phyloP scores from a whole-genome alignment of 345 rosid species.

The Dimocarpus longan region DNA sequence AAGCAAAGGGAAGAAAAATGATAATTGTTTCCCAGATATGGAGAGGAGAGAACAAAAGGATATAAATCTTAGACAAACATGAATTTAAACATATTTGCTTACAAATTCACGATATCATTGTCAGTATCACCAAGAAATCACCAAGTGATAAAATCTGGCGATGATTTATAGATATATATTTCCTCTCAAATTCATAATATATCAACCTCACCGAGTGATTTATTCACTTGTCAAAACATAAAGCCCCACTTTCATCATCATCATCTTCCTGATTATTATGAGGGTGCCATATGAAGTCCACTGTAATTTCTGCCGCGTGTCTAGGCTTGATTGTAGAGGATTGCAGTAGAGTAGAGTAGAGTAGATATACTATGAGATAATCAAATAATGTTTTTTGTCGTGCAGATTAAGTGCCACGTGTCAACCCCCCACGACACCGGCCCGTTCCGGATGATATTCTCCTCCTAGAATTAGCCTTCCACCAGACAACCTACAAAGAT shows the following conservation, averaged over 20 bases:
- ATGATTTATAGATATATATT: too few species aligned
- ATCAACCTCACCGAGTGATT: too few species aligned
- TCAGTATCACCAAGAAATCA: too few species aligned
- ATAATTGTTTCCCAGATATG: too few species aligned
- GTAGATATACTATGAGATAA: neutral
- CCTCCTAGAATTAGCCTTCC: neutral
- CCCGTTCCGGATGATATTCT: neutral
- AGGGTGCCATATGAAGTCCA: neutral
- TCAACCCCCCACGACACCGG: slow-evolving; percentile 20
- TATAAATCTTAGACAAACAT: too few species aligned
- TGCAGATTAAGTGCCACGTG: slow-evolving; percentile 24
- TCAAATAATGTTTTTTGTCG: neutral
- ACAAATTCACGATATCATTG: too few species aligned
- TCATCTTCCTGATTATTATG: slow-evolving; percentile 1
- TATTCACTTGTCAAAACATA: too few species aligned
- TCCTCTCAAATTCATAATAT: too few species aligned
- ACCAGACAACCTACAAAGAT: slow-evolving; percentile 7
- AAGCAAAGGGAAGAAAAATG: too few species aligned
- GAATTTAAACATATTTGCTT: too few species aligned
- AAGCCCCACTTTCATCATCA: neutral
- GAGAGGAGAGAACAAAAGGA: too few species aligned
- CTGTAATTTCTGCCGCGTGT: neutral
- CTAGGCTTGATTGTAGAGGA: neutral
- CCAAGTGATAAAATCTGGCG: too few species aligned
- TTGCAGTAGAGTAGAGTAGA: neutral